phyloP scores from a whole-genome alignment of 306 rosid species.

The Argentina anserina region DNA sequence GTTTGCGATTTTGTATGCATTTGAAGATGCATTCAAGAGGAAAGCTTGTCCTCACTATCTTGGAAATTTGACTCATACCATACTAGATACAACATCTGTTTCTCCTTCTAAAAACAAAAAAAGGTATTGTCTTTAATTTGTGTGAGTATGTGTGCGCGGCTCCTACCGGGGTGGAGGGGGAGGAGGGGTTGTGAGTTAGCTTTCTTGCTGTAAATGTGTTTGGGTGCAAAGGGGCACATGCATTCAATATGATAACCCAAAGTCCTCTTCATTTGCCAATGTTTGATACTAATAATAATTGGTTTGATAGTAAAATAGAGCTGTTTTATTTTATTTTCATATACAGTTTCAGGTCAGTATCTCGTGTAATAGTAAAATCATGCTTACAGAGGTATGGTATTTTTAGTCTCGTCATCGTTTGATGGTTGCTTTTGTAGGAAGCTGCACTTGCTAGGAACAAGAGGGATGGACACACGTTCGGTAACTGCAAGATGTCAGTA shows the following conservation, averaged over 20 bases:
- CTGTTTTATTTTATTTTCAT: not conserved
- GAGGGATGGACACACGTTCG: slow-evolving; percentile 21
- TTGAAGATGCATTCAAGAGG: not conserved
- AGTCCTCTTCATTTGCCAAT: not conserved
- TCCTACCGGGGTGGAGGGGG: too few species aligned
- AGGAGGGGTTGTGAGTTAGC: not conserved
- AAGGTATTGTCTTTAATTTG: too few species aligned
- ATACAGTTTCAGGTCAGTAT: not conserved
- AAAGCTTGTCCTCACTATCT: not conserved
- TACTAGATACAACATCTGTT: not conserved
- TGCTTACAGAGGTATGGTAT: not conserved
- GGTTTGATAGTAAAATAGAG: not conserved
- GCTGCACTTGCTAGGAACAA: slow-evolving; percentile 15
- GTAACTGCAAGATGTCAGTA: slow-evolving; percentile 4
- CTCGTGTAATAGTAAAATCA: not conserved
- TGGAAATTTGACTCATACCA: not conserved
- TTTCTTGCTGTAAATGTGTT: not conserved
- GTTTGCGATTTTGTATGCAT: too few species aligned
- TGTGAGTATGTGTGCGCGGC: too few species aligned
- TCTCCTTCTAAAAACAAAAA: too few species aligned
- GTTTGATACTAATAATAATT: not conserved
- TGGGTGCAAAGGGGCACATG: not conserved
- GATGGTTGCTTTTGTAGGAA: slow-evolving; percentile 11
- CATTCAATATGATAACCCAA: not conserved
- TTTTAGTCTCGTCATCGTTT: not conserved